Evolutionary conservation across 2,329 filamentous ascomycete species (phyloP), one percentile per base, ranked within the genome.

Genomic region (Pestalotiopsis sp.): DNA sequence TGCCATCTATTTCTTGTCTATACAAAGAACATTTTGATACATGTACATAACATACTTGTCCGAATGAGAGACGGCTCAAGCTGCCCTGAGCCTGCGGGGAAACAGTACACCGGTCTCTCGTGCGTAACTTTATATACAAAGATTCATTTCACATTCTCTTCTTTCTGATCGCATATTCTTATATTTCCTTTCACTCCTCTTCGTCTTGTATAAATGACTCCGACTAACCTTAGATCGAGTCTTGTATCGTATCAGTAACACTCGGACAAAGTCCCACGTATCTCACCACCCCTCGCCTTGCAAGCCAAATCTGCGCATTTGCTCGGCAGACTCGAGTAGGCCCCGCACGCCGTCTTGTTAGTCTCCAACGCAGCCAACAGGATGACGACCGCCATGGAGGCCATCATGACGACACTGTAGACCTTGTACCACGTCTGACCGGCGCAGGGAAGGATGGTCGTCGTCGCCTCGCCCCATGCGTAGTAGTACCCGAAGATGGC

Each of bases 381-480:
- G 4, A 76, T 38, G 4, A 72, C 14, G 0, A 57, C 20, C 3
- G 72, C 4, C 1, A 61, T 69, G 27, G 70, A 41, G 0, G 57
- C 49, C 38, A 73, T 40, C 4, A 75, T 31, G 9, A 72, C 23
- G 3, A 59, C 23, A 4, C 71, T 75, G 40, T 78, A 77, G 9
- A 66, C 58, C 61, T 74, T 73, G 56, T 78, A 78, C 75, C 74
- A 77, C 2, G 58, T n/a, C 0, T 66, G 31, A 4, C 65, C 52
- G 14, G 74, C 70, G 66, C 75, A 79, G 3, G 76, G 76, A 11
- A 78, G 72, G 11, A 75, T 49, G 0, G 74, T 76, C 3, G 73
- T 73, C 1, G 65, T 72, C 1, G 67, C 67, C 3, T 41, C 41
- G 7, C 68, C 72, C 13, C 66, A 49, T 3, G 66, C 40, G 58